A percentile compares a stretch with the other conserved stretches of the same genome.
These are phyloP conservation scores for Coemansia sp. DNA, from an alignment of 192 early-diverging fungal species.

Conservation along the genomic window DNA sequence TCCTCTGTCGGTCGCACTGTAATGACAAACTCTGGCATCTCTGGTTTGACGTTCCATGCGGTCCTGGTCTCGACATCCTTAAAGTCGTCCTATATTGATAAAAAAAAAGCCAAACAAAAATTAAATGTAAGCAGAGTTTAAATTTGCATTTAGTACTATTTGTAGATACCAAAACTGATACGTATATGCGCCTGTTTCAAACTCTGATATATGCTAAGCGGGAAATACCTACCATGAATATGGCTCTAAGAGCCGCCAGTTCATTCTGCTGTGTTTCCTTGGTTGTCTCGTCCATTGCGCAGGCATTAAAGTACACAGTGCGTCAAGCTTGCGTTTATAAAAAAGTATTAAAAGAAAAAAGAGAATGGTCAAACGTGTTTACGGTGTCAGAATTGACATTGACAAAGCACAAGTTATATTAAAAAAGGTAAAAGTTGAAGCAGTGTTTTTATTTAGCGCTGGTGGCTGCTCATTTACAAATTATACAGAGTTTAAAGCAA, in stretches of 20 bases:
- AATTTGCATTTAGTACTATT: too few relatives aligned
- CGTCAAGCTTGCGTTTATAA: background rate
- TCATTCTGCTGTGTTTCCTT: slow-evolving; percentile 69
- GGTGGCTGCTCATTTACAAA: too few relatives aligned
- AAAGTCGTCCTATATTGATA: slow-evolving; percentile 43
- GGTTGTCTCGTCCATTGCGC: slow-evolving; percentile 40
- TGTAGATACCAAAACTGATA: too few relatives aligned
- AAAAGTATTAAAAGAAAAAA: background rate
- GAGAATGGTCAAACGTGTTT: background rate
- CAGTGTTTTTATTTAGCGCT: background rate
- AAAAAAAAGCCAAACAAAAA: background rate
- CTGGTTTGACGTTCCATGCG: slow-evolving; percentile 49
- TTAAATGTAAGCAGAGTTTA: too few relatives aligned
- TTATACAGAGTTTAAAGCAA: too few relatives aligned
- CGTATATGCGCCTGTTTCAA: too few relatives aligned
- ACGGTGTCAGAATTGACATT: background rate
- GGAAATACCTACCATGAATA: slow-evolving; percentile 41
- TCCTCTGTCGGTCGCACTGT: slow-evolving; percentile 36
- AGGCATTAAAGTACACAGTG: slow-evolving; percentile 16
- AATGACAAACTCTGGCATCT: slow-evolving; percentile 42
- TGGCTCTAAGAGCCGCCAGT: slow-evolving; percentile 64
- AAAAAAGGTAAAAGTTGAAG: background rate
- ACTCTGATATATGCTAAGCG: too few relatives aligned
- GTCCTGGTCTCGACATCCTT: slow-evolving; percentile 37
- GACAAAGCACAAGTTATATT: background rate